Evolutionary conservation across 2,329 filamentous ascomycete species (phyloP).

Genomic region (Stachybotrys elegans): DNA sequence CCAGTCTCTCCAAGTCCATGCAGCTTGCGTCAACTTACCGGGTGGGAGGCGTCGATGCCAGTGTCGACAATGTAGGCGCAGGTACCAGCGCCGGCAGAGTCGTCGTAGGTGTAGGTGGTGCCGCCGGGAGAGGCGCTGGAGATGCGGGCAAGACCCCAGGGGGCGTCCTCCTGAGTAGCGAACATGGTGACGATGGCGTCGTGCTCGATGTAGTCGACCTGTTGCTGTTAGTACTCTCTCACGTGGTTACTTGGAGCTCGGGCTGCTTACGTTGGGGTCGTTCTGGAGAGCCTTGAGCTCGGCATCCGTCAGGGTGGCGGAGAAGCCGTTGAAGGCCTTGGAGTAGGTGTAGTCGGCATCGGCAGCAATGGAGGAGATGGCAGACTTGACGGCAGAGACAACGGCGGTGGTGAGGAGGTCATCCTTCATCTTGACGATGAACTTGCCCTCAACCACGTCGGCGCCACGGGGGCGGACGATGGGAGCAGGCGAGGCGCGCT

Average conservation of each 20-base stretch:
- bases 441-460: constrained; percentile 27
- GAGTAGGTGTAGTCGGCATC: constrained; percentile 25
- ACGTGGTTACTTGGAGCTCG: no score
- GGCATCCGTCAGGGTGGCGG: constrained; percentile 18
- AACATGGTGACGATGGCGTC: constrained; percentile 26
- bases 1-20: not conserved
- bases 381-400: constrained; percentile 16
- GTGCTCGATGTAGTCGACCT: constrained; percentile 34
- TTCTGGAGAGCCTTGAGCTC: constrained; percentile 20
- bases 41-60: constrained; percentile 33
- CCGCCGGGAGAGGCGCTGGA: constrained; percentile 25
- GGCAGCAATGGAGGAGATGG: constrained; percentile 20
- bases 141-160: constrained; percentile 34
- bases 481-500: constrained; percentile 27
- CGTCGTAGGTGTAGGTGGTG: constrained; percentile 32
- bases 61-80: constrained; percentile 44
- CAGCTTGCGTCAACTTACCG: constrained; percentile 23
- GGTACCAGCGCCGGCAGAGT: constrained; percentile 32
- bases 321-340: constrained; percentile 19
- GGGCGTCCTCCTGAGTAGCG: constrained; percentile 27
- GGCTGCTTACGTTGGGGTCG: constrained; percentile 17
- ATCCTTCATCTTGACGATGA: constrained; percentile 31
- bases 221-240: not conserved
- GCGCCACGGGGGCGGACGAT: constrained; percentile 25
- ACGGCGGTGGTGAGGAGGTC: constrained; percentile 15